phyloP scores from a whole-genome alignment of 2,329 filamentous ascomycete species.

The Ceratocystis colombiana region DNA sequence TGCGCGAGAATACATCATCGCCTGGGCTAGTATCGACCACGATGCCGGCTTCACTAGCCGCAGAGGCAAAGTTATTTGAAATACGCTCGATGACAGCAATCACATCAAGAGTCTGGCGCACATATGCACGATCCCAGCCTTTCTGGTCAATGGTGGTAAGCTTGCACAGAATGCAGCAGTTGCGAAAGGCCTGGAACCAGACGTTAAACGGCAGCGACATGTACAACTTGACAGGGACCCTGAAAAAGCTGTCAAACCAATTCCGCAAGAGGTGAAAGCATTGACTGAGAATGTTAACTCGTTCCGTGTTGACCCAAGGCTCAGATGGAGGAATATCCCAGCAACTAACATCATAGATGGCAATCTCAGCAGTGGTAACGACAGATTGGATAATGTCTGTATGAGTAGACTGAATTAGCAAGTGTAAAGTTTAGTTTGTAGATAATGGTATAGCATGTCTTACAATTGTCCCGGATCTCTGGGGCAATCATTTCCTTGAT shows the following conservation, averaged over 20 bases:
- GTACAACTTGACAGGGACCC: slow-evolving; percentile 20
- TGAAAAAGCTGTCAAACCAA: slow-evolving; percentile 21
- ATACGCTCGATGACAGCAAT: slow-evolving; percentile 18
- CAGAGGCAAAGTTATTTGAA: slow-evolving; percentile 11
- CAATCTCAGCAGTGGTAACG: slow-evolving; percentile 21
- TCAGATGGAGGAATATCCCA: slow-evolving; percentile 19
- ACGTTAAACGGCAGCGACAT: slow-evolving; percentile 20
- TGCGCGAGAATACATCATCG: slow-evolving; percentile 23
- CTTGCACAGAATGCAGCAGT: slow-evolving; percentile 24
- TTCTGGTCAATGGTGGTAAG: slow-evolving; percentile 21
- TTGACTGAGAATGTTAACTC: slow-evolving; percentile 18
- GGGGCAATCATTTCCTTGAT: slow-evolving; percentile 14
- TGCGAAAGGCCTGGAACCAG: slow-evolving; percentile 24
- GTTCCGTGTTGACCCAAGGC: slow-evolving; percentile 22
- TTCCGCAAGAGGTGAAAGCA: slow-evolving; percentile 19
- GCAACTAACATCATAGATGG: slow-evolving; percentile 23
- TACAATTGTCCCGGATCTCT: slow-evolving; percentile 16
- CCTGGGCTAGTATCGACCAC: slow-evolving; percentile 17
- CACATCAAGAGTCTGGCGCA: slow-evolving; percentile 20
- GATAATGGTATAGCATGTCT: slow-evolving; percentile 9
- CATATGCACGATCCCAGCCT: slow-evolving; percentile 21
- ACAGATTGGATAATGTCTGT: slow-evolving; percentile 20
- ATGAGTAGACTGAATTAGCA: background rate
- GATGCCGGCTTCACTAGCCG: slow-evolving; percentile 12
- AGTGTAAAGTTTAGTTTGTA: background rate